Percentiles rank a stretch among this genome's conserved stretches.
phyloP scores from a whole-genome alignment of 306 rosid species.

The Canavalia gladiata region DNA sequence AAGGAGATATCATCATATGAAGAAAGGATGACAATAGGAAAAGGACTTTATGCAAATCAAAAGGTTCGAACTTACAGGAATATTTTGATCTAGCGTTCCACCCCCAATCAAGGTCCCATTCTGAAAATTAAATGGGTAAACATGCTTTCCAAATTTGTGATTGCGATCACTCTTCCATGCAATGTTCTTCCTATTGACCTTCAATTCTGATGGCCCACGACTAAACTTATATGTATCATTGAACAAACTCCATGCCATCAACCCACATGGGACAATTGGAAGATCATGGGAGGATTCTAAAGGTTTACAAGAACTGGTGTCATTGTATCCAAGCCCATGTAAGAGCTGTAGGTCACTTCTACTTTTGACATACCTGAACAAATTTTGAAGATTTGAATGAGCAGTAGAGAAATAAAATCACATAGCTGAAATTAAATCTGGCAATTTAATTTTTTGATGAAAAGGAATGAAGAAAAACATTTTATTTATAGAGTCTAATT shows the following conservation, averaged over 20 bases:
- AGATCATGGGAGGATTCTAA: conserved; percentile 64
- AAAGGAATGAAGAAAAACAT: conserved; percentile 21
- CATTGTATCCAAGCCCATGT: conserved; percentile 74
- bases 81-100: conserved; percentile 72
- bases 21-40: conserved; percentile 19
- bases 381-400: conserved; percentile 43
- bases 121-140: conserved; percentile 95
- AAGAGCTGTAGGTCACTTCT: conserved; percentile 86
- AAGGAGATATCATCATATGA: neutral
- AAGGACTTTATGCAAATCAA: conserved; percentile 13
- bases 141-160: conserved; percentile 87
- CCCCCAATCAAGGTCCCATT: conserved; percentile 92
- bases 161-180: conserved; percentile 97
- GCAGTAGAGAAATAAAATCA: conserved; percentile 38
- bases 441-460: neutral
- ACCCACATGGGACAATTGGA: conserved; percentile 92
- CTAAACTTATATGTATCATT: conserved; percentile 78
- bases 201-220: conserved; percentile 75
- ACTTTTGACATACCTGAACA: conserved; percentile 90
- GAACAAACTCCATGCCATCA: conserved; percentile 97
- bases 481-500: conserved; percentile 12
- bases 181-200: conserved; percentile 83
- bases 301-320: conserved; percentile 79
- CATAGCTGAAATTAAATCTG: conserved; percentile 21
- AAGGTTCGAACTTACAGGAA: conserved; percentile 75